Base-by-base conservation (phyloP, 2,329 filamentous ascomycete genomes). In the Scorias spongiosa region DNA sequence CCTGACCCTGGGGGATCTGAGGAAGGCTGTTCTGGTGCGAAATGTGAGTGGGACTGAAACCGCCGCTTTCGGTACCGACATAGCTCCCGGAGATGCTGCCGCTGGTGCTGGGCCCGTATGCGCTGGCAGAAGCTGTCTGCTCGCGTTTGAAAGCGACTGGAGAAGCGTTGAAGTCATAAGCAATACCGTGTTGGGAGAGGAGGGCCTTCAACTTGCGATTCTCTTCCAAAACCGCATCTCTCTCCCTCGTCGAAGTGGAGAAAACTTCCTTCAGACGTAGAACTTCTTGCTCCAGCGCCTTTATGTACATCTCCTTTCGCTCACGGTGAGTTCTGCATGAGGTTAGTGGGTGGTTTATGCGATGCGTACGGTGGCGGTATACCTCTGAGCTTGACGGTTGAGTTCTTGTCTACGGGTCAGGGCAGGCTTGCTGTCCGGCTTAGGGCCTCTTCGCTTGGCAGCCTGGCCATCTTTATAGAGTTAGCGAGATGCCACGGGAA, bases 351-450 rank as follows among this genome's bases (percentile, higher is more conserved):
- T 5, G 4, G 11, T 40, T 5, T 20, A 46, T 32, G 43, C 59
- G 29, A 59, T 10, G 29, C 9, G 12, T 10, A 15, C 2, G 17
- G 28, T 26, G 6, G 18, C 8, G 12, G 44, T 65, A 54, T 76
- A 93, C 88, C 88, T 81, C 64, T 96, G 91, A 28, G 91, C 91
- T 66, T 96, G 89, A 50, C 91, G 78, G 60, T 96, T 96, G 48
- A 96, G 69, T 63, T 96, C 89, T 60, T 96, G 91, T 50, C 89
- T 78, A 49, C 89, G 75, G 15, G 89, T 96, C 56, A 94, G 67
- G 39, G 91, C 89, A 14, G 91, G 91, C 60, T 93, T 95, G 68
- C 84, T 93, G 62, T 96, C 91, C 15, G 91, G 91, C 62, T 96
- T 96, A 0, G 91, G 91, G 1, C 91, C 91, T 63, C 91, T 78